Evolutionary conservation across 2,329 filamentous ascomycete species (phyloP).

Genomic region (Alternaria solani): DNA sequence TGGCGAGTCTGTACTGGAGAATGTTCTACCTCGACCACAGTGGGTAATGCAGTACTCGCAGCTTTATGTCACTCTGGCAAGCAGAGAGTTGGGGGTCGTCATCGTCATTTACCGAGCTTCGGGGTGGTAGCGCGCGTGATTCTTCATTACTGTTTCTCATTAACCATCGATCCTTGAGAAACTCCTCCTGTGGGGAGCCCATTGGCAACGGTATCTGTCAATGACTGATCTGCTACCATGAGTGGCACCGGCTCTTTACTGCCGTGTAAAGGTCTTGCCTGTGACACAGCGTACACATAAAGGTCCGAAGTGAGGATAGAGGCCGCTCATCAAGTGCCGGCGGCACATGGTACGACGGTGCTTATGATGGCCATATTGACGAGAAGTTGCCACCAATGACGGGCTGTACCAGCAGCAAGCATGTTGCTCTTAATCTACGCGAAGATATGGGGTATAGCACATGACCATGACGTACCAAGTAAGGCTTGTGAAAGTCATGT

Average conservation of each 20-base stretch:
- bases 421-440: not conserved
- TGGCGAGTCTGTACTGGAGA: not conserved
- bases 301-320: not conserved
- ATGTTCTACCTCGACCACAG: not conserved
- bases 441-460: not conserved
- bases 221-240: not conserved
- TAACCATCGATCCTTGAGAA: slow-evolving; percentile 1
- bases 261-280: not conserved
- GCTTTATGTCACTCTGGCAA: not conserved
- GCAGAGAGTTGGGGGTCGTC: not conserved
- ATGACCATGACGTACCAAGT: not conserved
- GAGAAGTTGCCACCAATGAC: not conserved
- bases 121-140: not conserved
- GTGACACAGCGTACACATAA: not conserved
- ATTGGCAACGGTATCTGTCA: not conserved
- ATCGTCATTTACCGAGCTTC: not conserved
- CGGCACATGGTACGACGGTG: not conserved
- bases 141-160: not conserved
- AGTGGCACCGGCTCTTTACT: not conserved
- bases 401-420: not conserved
- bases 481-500: not conserved
- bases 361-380: not conserved
- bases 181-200: not conserved
- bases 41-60: not conserved
- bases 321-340: not conserved